Evolutionary conservation across 2,329 filamentous ascomycete genomes (phyloP).

Genomic region (Cephalotrichum gorgonifer): DNA sequence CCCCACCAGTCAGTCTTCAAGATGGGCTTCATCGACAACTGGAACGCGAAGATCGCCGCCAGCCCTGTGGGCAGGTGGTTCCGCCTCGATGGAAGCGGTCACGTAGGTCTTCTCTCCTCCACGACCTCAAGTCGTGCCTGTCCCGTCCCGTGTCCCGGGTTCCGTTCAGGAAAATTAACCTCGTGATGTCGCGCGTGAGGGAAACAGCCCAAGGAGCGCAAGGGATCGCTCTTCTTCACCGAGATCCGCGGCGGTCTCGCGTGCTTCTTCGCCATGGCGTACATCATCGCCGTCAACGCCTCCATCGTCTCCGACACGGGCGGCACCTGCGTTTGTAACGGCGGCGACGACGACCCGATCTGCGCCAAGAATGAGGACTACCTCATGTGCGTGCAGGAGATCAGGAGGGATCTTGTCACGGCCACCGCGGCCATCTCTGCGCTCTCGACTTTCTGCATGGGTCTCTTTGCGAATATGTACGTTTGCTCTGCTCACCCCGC

Average conservation of each 20-base stretch:
- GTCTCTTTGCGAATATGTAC: slow-evolving; percentile 66
- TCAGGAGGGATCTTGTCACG: slow-evolving; percentile 73
- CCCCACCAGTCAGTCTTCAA: neutral
- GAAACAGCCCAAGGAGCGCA: slow-evolving; percentile 60
- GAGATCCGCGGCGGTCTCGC: slow-evolving; percentile 76
- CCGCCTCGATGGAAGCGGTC: slow-evolving; percentile 69
- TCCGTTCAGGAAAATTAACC: neutral
- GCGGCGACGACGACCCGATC: slow-evolving; percentile 34
- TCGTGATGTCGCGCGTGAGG: neutral
- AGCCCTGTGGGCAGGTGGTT: slow-evolving; percentile 64
- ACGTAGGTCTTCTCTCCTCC: slow-evolving; percentile 44
- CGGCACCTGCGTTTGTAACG: slow-evolving; percentile 66
- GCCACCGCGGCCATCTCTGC: slow-evolving; percentile 77
- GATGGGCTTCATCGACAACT: slow-evolving; percentile 6
- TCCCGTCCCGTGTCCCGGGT: neutral
- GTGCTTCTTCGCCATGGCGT: slow-evolving; percentile 60
- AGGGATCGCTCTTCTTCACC: slow-evolving; percentile 69
- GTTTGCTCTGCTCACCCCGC: slow-evolving; percentile 13
- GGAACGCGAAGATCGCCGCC: slow-evolving; percentile 49
- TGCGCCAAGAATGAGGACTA: slow-evolving; percentile 49
- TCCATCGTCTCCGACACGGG: slow-evolving; percentile 51
- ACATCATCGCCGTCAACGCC: slow-evolving; percentile 44
- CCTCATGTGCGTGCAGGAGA: slow-evolving; percentile 46
- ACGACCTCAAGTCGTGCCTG: neutral
- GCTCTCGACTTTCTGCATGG: slow-evolving; percentile 73